A percentile compares a stretch with the other conserved stretches of the same genome.
Conservation (phyloP, 1,139 yeast genomes). For the Pichia sp. region DNA sequence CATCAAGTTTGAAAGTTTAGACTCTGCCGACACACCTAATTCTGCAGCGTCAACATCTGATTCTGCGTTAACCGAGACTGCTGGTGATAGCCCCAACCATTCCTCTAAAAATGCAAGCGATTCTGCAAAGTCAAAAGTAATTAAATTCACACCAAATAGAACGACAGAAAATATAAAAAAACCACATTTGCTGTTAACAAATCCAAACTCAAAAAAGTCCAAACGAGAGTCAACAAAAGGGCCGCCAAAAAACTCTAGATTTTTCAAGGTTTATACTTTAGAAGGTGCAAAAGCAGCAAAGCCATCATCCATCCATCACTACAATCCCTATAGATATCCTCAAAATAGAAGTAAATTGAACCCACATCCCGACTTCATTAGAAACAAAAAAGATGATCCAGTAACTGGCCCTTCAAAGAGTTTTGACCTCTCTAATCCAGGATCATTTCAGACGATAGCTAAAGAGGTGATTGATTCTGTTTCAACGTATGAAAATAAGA, state of each 20-base stretch:
- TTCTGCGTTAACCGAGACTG: neutral
- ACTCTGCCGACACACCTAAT: neutral
- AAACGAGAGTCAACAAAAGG: conserved; percentile 12
- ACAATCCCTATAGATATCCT: conserved; percentile 42
- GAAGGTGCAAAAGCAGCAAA: conserved; percentile 24
- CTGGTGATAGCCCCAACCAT: neutral
- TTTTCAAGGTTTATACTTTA: conserved; percentile 37
- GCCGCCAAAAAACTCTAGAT: conserved; percentile 39
- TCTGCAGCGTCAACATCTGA: neutral
- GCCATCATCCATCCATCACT: conserved; percentile 32
- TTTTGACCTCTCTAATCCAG: neutral
- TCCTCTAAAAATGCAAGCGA: neutral
- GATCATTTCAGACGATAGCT: neutral
- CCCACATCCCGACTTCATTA: conserved; percentile 36
- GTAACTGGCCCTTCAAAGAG: neutral
- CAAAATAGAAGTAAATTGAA: conserved; percentile 42
- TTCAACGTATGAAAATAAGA: conserved; percentile 16
- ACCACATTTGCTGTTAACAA: conserved; percentile 11
- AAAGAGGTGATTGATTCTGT: neutral
- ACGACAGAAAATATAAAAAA: conserved; percentile 14
- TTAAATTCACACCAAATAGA: conserved; percentile 16
- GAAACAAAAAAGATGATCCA: conserved; percentile 9
- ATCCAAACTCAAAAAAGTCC: conserved; percentile 11
- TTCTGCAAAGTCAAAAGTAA: conserved; percentile 9
- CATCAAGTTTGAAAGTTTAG: neutral